Conservation (phyloP, 345 rosid species). For the Boechera retrofracta region DNA sequence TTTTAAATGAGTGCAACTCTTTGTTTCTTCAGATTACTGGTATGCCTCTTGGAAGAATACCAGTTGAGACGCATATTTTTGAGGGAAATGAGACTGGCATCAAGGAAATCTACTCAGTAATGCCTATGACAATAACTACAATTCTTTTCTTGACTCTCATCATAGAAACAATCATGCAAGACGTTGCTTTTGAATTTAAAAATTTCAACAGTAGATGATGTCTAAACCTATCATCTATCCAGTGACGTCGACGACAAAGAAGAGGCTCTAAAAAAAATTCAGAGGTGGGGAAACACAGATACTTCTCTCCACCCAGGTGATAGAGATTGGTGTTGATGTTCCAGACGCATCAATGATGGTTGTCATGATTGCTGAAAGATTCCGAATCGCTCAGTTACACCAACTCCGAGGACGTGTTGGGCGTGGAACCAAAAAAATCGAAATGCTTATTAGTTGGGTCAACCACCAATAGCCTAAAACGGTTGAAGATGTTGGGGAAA, state of each 20-base stretch:
- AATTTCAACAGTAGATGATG: neutral
- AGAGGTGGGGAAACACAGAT: conserved; percentile 83
- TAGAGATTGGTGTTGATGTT: conserved; percentile 94
- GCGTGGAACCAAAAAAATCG: conserved; percentile 74
- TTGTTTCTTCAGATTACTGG: conserved; percentile 72
- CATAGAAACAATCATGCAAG: conserved; percentile 8
- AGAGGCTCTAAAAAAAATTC: conserved; percentile 69
- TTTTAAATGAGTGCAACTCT: conserved; percentile 19
- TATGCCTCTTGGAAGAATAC: conserved; percentile 93
- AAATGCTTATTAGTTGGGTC: conserved; percentile 76
- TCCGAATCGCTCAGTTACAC: conserved; percentile 93
- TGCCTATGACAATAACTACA: conserved; percentile 24
- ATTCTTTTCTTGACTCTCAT: neutral
- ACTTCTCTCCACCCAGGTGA: conserved; percentile 87
- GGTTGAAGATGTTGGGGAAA: conserved; percentile 78
- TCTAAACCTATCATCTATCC: conserved; percentile 16
- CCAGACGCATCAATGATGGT: conserved; percentile 99
- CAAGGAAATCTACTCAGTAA: conserved; percentile 73
- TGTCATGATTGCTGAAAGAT: conserved; percentile 97
- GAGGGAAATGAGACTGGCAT: conserved; percentile 69
- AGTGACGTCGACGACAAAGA: conserved; percentile 85
- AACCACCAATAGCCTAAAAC: conserved; percentile 59
- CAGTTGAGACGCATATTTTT: conserved; percentile 72
- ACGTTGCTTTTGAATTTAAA: conserved; percentile 11
- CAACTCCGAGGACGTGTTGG: conserved; percentile 97